Evolutionary conservation across 2,329 filamentous ascomycete species (phyloP).

Genomic region (Pezicula rhizophila): DNA sequence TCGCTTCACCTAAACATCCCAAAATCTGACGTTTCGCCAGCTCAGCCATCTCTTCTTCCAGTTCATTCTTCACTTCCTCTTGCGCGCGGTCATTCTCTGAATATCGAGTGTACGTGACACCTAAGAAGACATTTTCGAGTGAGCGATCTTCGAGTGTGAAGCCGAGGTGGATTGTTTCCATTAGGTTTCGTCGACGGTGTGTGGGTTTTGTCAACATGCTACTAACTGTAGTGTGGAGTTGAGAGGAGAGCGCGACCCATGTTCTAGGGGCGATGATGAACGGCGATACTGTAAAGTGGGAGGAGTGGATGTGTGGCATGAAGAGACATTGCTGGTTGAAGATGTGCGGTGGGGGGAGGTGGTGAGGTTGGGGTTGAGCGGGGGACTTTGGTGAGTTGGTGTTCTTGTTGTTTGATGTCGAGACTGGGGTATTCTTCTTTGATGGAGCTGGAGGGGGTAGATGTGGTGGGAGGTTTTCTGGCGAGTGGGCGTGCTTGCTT

Average conservation of each 20-base stretch:
- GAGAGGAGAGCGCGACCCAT: background rate
- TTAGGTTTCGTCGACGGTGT: background rate
- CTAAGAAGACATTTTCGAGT: constrained; percentile 1
- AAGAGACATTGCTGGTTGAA: background rate
- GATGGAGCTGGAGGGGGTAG: too few species aligned
- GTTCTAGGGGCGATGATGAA: background rate
- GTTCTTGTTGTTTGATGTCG: too few species aligned
- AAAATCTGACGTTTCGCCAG: background rate
- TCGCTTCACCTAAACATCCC: constrained; percentile 12
- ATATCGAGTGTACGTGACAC: background rate
- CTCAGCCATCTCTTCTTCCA: background rate
- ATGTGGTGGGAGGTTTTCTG: too few species aligned
- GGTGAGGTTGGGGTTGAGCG: too few species aligned
- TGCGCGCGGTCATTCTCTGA: constrained; percentile 7
- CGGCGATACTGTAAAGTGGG: background rate
- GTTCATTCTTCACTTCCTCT: constrained; percentile 5
- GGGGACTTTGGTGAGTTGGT: too few species aligned
- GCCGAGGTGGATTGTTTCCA: background rate
- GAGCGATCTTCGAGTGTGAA: background rate
- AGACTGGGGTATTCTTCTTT: too few species aligned
- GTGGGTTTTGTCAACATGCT: background rate
- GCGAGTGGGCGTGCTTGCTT: too few species aligned
- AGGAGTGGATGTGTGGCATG: background rate
- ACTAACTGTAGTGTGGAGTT: background rate
- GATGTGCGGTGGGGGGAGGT: too few species aligned